Base-by-base conservation (phyloP, 495 filamentous ascomycete species). In the Tuber borchii region DNA sequence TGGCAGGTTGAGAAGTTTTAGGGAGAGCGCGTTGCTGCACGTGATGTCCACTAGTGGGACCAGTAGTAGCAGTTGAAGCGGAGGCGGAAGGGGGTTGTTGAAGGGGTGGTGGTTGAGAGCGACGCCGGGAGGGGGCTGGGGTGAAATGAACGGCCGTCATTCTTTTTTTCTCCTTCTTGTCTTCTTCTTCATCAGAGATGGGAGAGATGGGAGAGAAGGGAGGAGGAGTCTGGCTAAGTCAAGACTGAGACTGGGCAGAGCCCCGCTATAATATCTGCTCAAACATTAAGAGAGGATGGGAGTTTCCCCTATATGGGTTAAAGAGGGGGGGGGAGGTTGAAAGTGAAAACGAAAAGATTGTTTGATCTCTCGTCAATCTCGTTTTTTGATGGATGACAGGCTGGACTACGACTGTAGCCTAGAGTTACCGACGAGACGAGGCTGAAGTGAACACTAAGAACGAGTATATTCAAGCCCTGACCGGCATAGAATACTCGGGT, bases 1-100 rank as follows among this genome's bases (percentile, higher is more conserved):
- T 65, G 26, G 78, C 61, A n/a, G 77, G 65, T 70, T 71, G 48
- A 45, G 75, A 70, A 74, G 43, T 45, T 73, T 71, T 71, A 34
- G 72, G 45, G 72, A 45, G 72, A 69, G 76, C 77, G 73, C 72
- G 78, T 79, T 78, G 76, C 51, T 79, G 78, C 78, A 79, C 78
- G 73, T 79, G 77, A 73, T 61, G 70, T 69, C 48, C 48, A 34
- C 56, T 65, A 65, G 56, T 14, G 56, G 56, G 56, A 31, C 56
- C 34, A 37, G 34, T 26, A 65, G 56, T 1, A 1, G 56, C 5
- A 8, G 56, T 14, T 34, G 26, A 17, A 34, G 56, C 56, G 26
- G 56, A 65, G 44, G 78, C 69, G 44, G 74, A 61, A 72, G 69
- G 70, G 68, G 26, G 70, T 70, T 79, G 73, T 42, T 75, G 77